These are phyloP conservation scores for Metschnikowia baotianmanensis DNA, from an alignment of 805 yeast genomes.

Conservation along the genomic window DNA sequence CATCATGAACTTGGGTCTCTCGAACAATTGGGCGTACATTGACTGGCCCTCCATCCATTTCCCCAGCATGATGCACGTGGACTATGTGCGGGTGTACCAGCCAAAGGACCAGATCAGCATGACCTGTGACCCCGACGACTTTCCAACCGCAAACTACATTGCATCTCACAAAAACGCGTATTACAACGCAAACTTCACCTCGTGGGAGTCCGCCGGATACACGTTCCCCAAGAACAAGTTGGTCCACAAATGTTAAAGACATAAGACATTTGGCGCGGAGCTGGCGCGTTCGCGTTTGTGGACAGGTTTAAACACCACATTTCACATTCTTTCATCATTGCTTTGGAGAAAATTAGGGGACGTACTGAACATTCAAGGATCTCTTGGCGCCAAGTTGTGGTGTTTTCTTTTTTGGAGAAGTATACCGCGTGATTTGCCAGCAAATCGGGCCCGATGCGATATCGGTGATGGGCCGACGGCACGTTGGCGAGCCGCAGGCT, in stretches of 20 bases:
- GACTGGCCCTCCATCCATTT: constrained; percentile 81
- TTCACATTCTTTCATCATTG: no score
- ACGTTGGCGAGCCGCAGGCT: no score
- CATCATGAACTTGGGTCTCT: constrained; percentile 82
- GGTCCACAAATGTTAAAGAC: constrained; percentile 13
- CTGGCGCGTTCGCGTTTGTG: no score
- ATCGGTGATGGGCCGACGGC: no score
- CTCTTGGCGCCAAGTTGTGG: no score
- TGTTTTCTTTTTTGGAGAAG: no score
- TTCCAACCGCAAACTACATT: constrained; percentile 86
- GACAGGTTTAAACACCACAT: no score
- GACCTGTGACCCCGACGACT: constrained; percentile 84
- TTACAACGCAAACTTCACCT: constrained; percentile 62
- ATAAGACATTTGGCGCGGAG: not conserved
- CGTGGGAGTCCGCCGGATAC: constrained; percentile 76
- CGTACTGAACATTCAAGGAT: no score
- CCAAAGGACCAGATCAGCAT: constrained; percentile 58
- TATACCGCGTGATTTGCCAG: no score
- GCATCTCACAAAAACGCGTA: constrained; percentile 68
- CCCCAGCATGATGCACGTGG: constrained; percentile 76
- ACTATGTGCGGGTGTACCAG: constrained; percentile 90
- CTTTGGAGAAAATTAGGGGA: no score
- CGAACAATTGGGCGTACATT: constrained; percentile 90
- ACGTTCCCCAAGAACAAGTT: constrained; percentile 36
- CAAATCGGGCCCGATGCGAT: no score